Base-by-base conservation (phyloP, 78 protist species). In the Diacronema lutheri region DNA sequence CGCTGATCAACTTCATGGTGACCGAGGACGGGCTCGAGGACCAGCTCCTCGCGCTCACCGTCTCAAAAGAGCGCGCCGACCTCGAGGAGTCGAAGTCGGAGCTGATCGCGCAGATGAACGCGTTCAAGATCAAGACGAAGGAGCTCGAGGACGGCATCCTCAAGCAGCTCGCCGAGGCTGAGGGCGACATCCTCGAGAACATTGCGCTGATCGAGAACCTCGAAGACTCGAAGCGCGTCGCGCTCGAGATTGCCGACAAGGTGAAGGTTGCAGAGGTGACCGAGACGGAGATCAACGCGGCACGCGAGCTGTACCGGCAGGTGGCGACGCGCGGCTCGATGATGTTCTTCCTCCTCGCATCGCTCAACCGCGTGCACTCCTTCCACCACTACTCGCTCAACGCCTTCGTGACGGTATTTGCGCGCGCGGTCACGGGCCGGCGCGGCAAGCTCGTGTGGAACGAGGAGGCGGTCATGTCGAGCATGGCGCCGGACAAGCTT, bases 11-110 rank as follows among this genome's bases (percentile, higher is more conserved):
- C 91, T 95, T 91, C 85, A 90, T 80, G 13, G 93, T 88, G 73
- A 92, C 97, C 14, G 76, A n/a, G 46, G 91, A 68, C 37, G 96
- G 96, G 6, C 90, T 95, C 21, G 96, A 90, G 69, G 95, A 93
- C 66, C 96, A 93, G 83, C 91, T 95, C 19, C 87, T 95, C 5
- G 93, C 94, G 20, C 73, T 44, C 40, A 55, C 66, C 65, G 62
- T 86, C 88, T 1, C 46, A n/a, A n/a, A 10, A 38, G 68, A 29
- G 68, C 81, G 41, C n/a, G 90, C 86, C 31, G 96, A 95, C 2
- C 90, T 93, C 31, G 96, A 92, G 82, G 96, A 95, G 66, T 57
- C 13, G 31, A 46, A 81, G 21, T 78, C 85, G 11, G 58, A 64
- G 38, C 89, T 93, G 58, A 73, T 85, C 20, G 11, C 64, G 38